Evolutionary conservation across 129 eudicot species (phyloP).

Genomic region (Tagetes patula): DNA sequence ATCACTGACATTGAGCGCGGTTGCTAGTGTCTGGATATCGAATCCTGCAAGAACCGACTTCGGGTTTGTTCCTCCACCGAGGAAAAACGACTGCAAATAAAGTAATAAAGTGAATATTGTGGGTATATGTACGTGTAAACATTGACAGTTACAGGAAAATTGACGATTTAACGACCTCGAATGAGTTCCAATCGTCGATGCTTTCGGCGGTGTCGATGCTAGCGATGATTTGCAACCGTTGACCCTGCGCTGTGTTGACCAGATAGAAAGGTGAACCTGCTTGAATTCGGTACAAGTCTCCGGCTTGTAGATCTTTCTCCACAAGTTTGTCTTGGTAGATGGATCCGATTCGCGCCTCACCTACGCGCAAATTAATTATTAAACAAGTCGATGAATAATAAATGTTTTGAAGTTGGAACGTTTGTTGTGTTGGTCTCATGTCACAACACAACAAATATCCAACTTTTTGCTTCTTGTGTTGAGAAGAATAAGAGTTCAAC

Average conservation of each 20-base stretch:
- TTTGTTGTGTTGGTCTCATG: no score
- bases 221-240: slow-evolving; percentile 63
- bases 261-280: slow-evolving; percentile 82
- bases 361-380: no score
- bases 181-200: slow-evolving; percentile 45
- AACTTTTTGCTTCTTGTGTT: no score
- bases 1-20: slow-evolving; percentile 70
- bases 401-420: no score
- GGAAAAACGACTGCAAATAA: slow-evolving; percentile 62
- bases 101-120: background rate
- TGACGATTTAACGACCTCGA: slow-evolving; percentile 43
- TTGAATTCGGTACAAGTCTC: slow-evolving; percentile 74
- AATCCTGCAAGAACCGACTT: slow-evolving; percentile 69
- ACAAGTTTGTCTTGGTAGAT: slow-evolving; percentile 61
- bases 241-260: slow-evolving; percentile 58
- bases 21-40: slow-evolving; percentile 50
- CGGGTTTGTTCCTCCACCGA: slow-evolving; percentile 72
- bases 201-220: slow-evolving; percentile 69
- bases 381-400: no score
- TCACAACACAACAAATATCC: no score
- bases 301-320: slow-evolving; percentile 50
- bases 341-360: slow-evolving; percentile 65
- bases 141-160: background rate
- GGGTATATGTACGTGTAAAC: background rate
- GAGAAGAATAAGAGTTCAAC: no score